These are phyloP conservation scores for Vitis hybrid DNA, from an alignment of 177 flowering plant species.

Conservation along the genomic window DNA sequence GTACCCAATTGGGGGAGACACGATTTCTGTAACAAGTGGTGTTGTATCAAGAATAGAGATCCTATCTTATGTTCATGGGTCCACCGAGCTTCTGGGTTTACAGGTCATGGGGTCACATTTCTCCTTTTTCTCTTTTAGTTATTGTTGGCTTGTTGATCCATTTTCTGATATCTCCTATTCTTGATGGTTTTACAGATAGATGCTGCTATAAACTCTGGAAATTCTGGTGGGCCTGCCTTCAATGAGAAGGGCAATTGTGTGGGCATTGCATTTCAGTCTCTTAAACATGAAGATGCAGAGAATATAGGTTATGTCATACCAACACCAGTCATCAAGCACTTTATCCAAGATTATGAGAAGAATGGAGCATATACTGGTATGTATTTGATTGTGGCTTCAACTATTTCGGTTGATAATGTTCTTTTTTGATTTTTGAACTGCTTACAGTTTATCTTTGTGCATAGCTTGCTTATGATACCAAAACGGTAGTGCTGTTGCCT, in stretches of 20 bases:
- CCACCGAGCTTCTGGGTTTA: slow-evolving; percentile 93
- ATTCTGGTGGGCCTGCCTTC: slow-evolving; percentile 99
- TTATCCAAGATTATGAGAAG: slow-evolving; percentile 89
- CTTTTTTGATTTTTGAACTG: neutral
- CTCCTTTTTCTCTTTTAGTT: neutral
- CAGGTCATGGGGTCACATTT: slow-evolving; percentile 52
- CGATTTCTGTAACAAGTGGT: slow-evolving; percentile 98
- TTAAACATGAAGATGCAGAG: slow-evolving; percentile 94
- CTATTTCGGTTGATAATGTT: neutral
- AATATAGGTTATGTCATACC: slow-evolving; percentile 99
- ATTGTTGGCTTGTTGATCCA: neutral
- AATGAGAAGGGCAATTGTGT: slow-evolving; percentile 92
- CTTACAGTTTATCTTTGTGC: neutral
- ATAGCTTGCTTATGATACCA: neutral
- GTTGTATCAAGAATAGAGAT: slow-evolving; percentile 99
- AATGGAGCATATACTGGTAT: slow-evolving; percentile 92
- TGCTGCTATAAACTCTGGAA: slow-evolving; percentile 98
- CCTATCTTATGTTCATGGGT: slow-evolving; percentile 93
- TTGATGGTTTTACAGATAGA: slow-evolving; percentile 66
- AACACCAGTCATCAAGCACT: slow-evolving; percentile 93
- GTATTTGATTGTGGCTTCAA: neutral
- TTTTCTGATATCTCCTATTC: slow-evolving; percentile 1
- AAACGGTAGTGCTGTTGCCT: too few relatives aligned
- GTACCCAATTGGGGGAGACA: slow-evolving; percentile 98
- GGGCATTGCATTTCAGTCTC: slow-evolving; percentile 98